phyloP scores from a whole-genome alignment of 1,139 yeast genomes.

The Cylindricascospora bacillispora region DNA sequence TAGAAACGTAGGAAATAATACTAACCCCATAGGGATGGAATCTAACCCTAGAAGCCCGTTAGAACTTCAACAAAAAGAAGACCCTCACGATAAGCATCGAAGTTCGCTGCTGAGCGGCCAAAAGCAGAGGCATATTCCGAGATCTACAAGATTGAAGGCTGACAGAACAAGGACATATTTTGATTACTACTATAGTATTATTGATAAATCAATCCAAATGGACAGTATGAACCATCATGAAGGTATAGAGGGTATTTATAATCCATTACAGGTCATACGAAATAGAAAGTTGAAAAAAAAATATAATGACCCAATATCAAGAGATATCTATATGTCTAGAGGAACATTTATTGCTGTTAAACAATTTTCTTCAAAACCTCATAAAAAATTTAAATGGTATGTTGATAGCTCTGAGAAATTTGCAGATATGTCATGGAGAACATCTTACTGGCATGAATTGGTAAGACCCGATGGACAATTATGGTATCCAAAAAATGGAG shows the following conservation, averaged over 20 bases:
- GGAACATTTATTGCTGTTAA: constrained; percentile 21
- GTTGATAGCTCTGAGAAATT: constrained; percentile 51
- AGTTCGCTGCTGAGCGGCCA: constrained; percentile 1
- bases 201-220: constrained; percentile 15
- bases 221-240: constrained; percentile 11
- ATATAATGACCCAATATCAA: constrained; percentile 26
- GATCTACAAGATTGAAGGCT: constrained; percentile 19
- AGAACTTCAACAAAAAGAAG: background rate
- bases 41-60: constrained; percentile 1
- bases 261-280: constrained; percentile 70
- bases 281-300: constrained; percentile 47
- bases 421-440: constrained; percentile 55
- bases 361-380: constrained; percentile 19
- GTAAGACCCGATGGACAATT: constrained; percentile 39
- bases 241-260: constrained; percentile 55
- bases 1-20: constrained; percentile 4
- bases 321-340: constrained; percentile 15
- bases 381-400: constrained; percentile 39
- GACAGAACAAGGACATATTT: constrained; percentile 23
- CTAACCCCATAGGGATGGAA: constrained; percentile 3
- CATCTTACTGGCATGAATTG: constrained; percentile 51
- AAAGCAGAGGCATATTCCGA: constrained; percentile 8
- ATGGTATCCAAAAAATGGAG: constrained; percentile 38
- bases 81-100: constrained; percentile 1
- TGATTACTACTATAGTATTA: constrained; percentile 20